Percentiles rank a stretch among this genome's conserved stretches.
These are phyloP conservation scores for Solanum pimpinellifolium DNA, from an alignment of 257 asterid genomes.

Conservation along the genomic window DNA sequence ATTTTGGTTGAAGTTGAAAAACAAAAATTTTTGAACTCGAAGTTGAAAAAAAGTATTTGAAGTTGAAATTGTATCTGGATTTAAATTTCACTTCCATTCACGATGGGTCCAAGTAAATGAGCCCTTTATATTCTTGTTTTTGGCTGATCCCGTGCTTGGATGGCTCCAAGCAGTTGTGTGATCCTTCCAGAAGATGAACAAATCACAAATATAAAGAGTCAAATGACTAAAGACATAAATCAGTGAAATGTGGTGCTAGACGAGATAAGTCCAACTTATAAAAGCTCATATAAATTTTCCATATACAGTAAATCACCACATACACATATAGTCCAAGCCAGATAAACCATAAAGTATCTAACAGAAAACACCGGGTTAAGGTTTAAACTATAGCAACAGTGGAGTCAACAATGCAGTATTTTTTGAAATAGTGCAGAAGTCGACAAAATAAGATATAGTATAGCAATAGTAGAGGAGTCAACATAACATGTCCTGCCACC, in stretches of 20 bases:
- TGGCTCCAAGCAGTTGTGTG: not conserved
- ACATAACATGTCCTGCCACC: not conserved
- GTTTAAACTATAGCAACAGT: not conserved
- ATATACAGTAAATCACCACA: not conserved
- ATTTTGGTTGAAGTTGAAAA: not conserved
- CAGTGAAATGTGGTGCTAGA: not conserved
- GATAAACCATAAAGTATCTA: not conserved
- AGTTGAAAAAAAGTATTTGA: not conserved
- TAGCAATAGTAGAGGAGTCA: not conserved
- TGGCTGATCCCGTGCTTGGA: not conserved
- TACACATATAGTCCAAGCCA: not conserved
- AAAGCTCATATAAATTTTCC: not conserved
- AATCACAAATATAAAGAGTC: not conserved
- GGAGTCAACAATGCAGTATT: not conserved
- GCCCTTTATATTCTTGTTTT: not conserved
- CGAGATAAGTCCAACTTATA: not conserved
- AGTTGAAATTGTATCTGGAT: not conserved
- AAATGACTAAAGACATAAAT: not conserved
- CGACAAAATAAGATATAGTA: not conserved
- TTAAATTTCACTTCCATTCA: not conserved
- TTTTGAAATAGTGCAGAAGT: not conserved
- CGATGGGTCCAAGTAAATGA: not conserved
- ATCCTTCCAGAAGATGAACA: not conserved
- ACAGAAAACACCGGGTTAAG: not conserved
- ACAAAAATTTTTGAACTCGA: not conserved